Percentiles rank a stretch among this genome's conserved stretches.
These are phyloP conservation scores for Stramenopiles sp. DNA, from an alignment of 352 stramenopile genomes.

Conservation along the genomic window DNA sequence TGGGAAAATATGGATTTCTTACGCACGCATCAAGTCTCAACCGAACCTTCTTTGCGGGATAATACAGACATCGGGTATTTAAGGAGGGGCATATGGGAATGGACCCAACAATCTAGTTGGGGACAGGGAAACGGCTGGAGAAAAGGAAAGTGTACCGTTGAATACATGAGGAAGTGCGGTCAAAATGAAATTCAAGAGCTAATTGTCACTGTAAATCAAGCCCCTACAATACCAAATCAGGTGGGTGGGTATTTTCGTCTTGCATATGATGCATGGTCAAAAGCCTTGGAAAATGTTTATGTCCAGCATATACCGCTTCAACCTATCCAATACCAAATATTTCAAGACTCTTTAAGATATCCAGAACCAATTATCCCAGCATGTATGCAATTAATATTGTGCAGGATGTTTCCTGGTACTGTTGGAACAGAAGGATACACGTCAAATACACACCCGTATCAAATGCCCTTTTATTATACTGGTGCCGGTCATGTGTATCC, in stretches of 20 bases:
- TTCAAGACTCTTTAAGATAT: neutral
- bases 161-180: conserved; percentile 24
- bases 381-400: neutral
- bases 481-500: neutral
- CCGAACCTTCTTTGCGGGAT: neutral
- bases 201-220: neutral
- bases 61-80: conserved; percentile 67
- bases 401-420: neutral
- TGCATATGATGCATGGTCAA: neutral
- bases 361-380: neutral
- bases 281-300: conserved; percentile 1
- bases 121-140: no score
- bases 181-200: neutral
- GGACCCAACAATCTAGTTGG: neutral
- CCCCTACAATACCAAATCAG: neutral
- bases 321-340: neutral
- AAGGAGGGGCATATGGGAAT: conserved; percentile 46
- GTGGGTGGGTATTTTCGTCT: neutral
- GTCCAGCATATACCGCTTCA: neutral
- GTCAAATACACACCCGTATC: neutral
- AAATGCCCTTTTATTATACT: neutral
- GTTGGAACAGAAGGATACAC: neutral
- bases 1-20: neutral
- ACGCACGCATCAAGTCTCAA: neutral
- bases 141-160: conserved; percentile 73